Evolutionary conservation across 2,329 filamentous ascomycete genomes (phyloP), one percentile per base, ranked within the genome.

Genomic region (Trichoderma polysporum): DNA sequence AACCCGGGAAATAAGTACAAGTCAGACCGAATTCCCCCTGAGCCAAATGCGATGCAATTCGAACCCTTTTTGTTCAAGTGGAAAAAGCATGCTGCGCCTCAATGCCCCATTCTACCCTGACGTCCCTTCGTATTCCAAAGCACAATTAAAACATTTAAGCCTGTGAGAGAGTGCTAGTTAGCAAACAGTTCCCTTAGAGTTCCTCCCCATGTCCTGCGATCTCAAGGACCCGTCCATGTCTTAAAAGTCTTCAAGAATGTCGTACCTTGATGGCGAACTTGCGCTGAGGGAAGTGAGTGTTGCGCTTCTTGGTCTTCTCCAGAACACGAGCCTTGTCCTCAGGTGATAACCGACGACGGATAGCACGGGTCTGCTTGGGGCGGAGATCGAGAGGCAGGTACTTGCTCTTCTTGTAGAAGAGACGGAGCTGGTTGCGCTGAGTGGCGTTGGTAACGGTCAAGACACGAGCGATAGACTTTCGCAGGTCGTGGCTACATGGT

Each of bases 321-420:
- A 96, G 91, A 78, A 89, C 86, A 81, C 90, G 87, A 77, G 88
- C 87, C 77, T 91, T 90, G 85, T 99, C 94, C 88, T 96, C 88
- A 83, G 92, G 90, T 79, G 91, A 94, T 85, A 99, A 88, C 80
- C 92, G 89, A 87, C 96, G 92, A 80, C 95, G 93, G 85, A 98
- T 96, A 81, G 94, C 95, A 79, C 95, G 94, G 81, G 95, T 99
- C 87, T 95, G 90, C 92, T 98, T 98, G 81, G 93, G 84, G 84
- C 95, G 92, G 86, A 99, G 94, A 84, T 99, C 96, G 82, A 99
- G 93, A 73, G 95, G 95, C 73, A 93, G 85, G 89, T 97, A 97
- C 89, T 97, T 98, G 92, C 98, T 98, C 90, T 91, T 91, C 89
- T 97, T 96, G 90, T 99, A 99, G 91, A 98, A 98, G 75, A 98